These are phyloP conservation scores for Aspergillus sp. DNA, from an alignment of 2,329 filamentous ascomycete genomes.

Conservation along the genomic window DNA sequence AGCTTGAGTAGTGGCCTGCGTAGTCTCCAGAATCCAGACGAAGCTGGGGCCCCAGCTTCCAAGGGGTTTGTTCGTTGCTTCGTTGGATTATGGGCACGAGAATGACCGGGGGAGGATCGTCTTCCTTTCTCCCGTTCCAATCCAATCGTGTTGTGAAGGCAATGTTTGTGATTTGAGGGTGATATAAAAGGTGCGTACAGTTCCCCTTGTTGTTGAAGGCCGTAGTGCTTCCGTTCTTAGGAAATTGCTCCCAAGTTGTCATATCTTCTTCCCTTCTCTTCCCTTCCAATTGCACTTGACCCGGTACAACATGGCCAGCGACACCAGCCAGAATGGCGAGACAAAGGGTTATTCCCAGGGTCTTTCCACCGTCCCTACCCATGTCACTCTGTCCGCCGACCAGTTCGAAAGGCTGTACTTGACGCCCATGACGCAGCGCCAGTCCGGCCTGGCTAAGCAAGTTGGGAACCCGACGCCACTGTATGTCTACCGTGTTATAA, in stretches of 20 bases:
- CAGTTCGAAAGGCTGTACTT: conserved; percentile 38
- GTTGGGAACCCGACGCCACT: conserved; percentile 36
- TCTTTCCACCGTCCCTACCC: conserved; percentile 13
- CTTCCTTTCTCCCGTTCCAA: neutral
- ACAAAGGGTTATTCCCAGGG: neutral
- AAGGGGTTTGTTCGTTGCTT: neutral
- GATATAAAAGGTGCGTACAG: neutral
- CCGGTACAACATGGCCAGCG: neutral
- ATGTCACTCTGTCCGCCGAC: conserved; percentile 31
- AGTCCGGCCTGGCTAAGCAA: conserved; percentile 29
- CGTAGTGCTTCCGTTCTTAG: neutral
- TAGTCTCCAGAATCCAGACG: too few species aligned
- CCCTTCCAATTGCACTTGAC: too few species aligned
- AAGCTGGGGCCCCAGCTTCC: neutral
- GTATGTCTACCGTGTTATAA: conserved; percentile 13
- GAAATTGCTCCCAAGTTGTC: neutral
- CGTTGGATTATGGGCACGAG: neutral
- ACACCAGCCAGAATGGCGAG: conserved; percentile 2
- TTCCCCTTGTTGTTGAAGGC: neutral
- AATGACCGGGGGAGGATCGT: neutral
- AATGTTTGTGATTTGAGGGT: neutral
- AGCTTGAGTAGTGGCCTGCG: too few species aligned
- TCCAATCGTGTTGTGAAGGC: neutral
- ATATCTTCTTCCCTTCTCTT: neutral
- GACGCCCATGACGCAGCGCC: conserved; percentile 33